Evolutionary conservation across 169 alveolate species (phyloP).

Genomic region (Eimeria praecox): DNA sequence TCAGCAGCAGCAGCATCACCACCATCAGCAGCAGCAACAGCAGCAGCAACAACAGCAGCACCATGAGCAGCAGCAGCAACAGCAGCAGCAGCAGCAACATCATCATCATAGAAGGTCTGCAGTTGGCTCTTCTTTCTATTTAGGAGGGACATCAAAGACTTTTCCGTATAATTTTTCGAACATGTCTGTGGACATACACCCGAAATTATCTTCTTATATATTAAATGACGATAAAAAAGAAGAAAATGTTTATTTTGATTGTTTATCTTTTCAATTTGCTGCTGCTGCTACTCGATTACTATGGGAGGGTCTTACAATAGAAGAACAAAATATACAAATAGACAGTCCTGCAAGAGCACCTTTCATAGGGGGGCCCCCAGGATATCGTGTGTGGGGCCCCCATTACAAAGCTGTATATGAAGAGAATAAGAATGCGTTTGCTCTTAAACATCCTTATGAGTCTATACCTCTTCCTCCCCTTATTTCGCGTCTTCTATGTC

Average conservation of each 20-base stretch:
- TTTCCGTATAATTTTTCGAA: background rate
- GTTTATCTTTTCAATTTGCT: conserved; percentile 25
- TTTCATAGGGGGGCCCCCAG: conserved; percentile 24
- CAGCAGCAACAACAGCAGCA: background rate
- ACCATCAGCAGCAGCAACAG: background rate
- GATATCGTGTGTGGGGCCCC: conserved; percentile 1
- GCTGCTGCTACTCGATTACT: conserved; percentile 9
- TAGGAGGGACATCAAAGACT: background rate
- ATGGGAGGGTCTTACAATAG: background rate
- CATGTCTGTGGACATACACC: background rate
- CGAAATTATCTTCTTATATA: background rate
- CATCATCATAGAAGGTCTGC: background rate
- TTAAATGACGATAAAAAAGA: background rate
- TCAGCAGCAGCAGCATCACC: background rate
- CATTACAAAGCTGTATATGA: conserved; percentile 9
- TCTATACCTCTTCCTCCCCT: background rate
- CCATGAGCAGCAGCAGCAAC: conserved; percentile 47
- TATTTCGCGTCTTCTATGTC: conserved; percentile 35
- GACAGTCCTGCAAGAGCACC: conserved; percentile 38
- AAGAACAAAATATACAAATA: conserved; percentile 25
- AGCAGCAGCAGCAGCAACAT: background rate
- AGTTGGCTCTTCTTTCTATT: background rate
- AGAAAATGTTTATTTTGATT: background rate
- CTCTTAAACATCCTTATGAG: background rate
- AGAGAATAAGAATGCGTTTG: conserved; percentile 25